Evolutionary conservation across 345 rosid species (phyloP).

Genomic region (Dipteronia sinensis): DNA sequence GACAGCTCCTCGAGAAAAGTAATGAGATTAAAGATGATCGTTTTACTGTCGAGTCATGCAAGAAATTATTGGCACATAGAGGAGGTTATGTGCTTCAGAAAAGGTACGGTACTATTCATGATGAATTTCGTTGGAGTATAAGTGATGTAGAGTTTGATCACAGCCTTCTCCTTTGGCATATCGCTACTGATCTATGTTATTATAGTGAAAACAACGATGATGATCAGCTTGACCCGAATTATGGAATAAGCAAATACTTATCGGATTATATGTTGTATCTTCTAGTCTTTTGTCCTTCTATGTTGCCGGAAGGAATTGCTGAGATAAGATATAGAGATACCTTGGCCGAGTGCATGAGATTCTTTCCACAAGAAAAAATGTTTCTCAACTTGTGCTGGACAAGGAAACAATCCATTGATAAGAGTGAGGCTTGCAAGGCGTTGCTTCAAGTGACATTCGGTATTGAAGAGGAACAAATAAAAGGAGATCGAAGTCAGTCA

Average conservation of each 20-base stretch:
- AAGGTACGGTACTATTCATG: background rate
- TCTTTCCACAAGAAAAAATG: background rate
- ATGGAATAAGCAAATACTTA: slow-evolving; percentile 21
- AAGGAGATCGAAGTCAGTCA: slow-evolving; percentile 10
- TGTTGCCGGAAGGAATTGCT: slow-evolving; percentile 25
- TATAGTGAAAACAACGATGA: background rate
- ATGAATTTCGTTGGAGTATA: slow-evolving; percentile 14
- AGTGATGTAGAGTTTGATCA: slow-evolving; percentile 18
- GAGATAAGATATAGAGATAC: slow-evolving; percentile 20
- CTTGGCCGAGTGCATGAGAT: background rate
- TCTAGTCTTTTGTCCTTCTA: background rate
- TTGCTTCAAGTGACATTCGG: background rate
- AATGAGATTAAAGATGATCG: background rate
- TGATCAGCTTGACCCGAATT: background rate
- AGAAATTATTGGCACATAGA: background rate
- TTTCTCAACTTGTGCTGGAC: background rate
- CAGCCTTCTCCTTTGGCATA: slow-evolving; percentile 34
- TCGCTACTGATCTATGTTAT: slow-evolving; percentile 31
- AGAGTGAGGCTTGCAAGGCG: background rate
- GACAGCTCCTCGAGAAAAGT: slow-evolving; percentile 11
- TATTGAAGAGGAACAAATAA: background rate
- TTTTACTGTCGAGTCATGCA: background rate
- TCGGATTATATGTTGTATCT: slow-evolving; percentile 23
- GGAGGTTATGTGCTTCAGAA: slow-evolving; percentile 1
- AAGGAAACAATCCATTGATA: background rate